Conservation (phyloP, 2,329 filamentous ascomycete genomes). For the Niveomyces coronatus region DNA sequence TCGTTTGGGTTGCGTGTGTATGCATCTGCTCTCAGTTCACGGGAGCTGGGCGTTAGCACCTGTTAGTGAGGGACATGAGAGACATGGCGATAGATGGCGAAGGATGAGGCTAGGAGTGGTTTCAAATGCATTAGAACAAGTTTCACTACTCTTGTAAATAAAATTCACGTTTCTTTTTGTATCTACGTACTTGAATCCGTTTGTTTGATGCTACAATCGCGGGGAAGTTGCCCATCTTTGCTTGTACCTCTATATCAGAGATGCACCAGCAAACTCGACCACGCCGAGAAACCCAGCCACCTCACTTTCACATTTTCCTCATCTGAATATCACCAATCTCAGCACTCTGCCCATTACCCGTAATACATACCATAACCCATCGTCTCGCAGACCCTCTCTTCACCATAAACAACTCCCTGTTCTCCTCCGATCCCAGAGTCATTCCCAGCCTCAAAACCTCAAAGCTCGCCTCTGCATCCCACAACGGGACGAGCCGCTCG, state of each 20-base stretch:
- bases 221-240: not conserved
- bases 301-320: conserved; percentile 5
- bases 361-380: too few relatives aligned
- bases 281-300: conserved; percentile 9
- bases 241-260: conserved; percentile 7
- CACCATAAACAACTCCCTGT: too few relatives aligned
- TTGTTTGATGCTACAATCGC: not conserved
- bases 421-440: too few relatives aligned
- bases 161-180: not conserved
- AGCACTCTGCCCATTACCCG: too few relatives aligned
- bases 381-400: too few relatives aligned
- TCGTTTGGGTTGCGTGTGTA: not conserved
- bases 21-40: conserved; percentile 3
- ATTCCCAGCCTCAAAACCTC: too few relatives aligned
- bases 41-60: conserved; percentile 8
- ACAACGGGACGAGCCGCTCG: too few relatives aligned
- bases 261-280: conserved; percentile 6
- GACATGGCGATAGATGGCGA: not conserved
- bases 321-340: too few relatives aligned
- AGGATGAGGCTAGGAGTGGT: too few relatives aligned
- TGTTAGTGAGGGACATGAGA: conserved; percentile 2
- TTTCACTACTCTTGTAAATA: not conserved
- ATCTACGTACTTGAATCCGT: not conserved
- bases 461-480: too few relatives aligned
- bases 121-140: conserved; percentile 4